Evolutionary conservation across 331 rosid genomes (phyloP), one percentile per base, ranked within the genome.

Genomic region (Quercus tomentella): DNA sequence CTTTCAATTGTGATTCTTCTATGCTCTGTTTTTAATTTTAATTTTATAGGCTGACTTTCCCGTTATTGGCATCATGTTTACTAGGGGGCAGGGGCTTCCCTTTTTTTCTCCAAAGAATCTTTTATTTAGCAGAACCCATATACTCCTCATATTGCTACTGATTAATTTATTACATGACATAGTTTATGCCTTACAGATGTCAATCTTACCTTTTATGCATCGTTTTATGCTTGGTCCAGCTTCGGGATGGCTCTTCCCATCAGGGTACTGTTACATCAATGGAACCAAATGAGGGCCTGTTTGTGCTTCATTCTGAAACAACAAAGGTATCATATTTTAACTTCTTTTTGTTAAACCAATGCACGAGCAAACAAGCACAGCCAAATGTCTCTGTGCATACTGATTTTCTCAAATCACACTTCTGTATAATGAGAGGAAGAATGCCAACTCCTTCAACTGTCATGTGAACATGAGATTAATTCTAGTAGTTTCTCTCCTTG

Each of bases 191-290:
- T 75, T 63, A 56, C 25, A 17, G 9, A 1, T 73, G 62, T 80
- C 45, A 45, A 31, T 56, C 67, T 74, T 6, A 75, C 79, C 79
- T 76, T 73, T 83, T 60, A 61, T 70, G 80, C 37, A 18, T 76
- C 70, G 15, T 65, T 74, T 79, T 22, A 52, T 79, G 73, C 37
- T 11, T 77, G 7, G 76, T 35, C 77, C 91, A 94, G 98, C 92
- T 91, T 79, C 85, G 84, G 84, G 97, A 94, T 87, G 97, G 97
- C 61, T 92, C 97, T 57, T 88, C 90, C 56, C 96, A 94, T 81
- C 89, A 89, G 84, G 98, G 97, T 45, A 91, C 97, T 87, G 98
- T 92, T 77, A 92, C 97, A 51, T 91, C 98, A 26, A 94, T 94
- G 97, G 97, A 92, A 75, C 94, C 97, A 72, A 92, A 94, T 76